Evolutionary conservation across 371 early-diverging fungal species (phyloP), one percentile per base, ranked within the genome.

Genomic region (Syncephalastrum sp.): DNA sequence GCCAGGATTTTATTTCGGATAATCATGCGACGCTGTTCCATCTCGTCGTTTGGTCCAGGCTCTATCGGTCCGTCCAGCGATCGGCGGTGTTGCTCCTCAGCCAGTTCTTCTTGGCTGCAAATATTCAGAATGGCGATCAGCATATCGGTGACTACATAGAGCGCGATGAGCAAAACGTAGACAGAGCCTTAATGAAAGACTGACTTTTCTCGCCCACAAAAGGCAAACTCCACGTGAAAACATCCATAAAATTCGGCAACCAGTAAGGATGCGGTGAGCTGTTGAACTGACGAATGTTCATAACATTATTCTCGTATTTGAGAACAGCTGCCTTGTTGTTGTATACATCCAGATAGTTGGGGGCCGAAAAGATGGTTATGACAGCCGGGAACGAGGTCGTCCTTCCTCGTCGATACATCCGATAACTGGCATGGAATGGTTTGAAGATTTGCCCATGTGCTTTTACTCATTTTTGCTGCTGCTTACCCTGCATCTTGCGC

Each of bases 251-350:
- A 67, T 96, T 96, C 8, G 96, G 97, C 42, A 98, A 68, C 91
- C 94, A 94, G 74, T 95, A 99, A 23, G 99, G 98, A 70, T 99
- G 98, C n/a, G 96, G 92, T 19, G 86, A 83, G 42, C 82, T 77
- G 65, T 74, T 82, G 70, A 92, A 95, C 65, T 95, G 93, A 23
- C 95, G 87, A 65, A 98, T 97, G 73, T 96, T 94, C 88, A 96
- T 92, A 24, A 94, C 92, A 63, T 93, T 95, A 71, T 93, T 91
- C 60, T 97, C 98, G 68, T 96, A 98, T 68, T 95, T 92, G 33
- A 98, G 72, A 3, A 97, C 87, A 5, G 97, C 98, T 14, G 97
- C 99, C 77, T 96, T 98, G 86, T 97, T 98, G 79, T 95, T 95
- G 74, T 98, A 98, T 4, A 95, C 88, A 68, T 97, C 99, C 44